Conservation (phyloP, 2,329 filamentous ascomycete species). For the Colletotrichum acutatum region DNA sequence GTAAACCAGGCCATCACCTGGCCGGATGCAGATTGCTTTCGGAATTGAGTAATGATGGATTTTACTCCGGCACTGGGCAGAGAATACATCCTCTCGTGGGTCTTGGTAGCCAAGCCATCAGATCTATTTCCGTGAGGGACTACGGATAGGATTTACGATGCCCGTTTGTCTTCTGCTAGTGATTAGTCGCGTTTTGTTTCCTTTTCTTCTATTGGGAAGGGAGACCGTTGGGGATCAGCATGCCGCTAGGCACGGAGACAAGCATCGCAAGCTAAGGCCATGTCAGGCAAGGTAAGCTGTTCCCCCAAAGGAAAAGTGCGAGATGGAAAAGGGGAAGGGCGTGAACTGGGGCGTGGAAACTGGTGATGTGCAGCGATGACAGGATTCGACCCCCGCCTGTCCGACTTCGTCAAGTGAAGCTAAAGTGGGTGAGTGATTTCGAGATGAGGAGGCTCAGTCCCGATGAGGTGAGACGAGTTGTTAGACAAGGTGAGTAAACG, state of each 20-base stretch:
- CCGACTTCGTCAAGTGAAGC: not conserved
- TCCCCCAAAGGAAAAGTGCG: not conserved
- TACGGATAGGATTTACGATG: not conserved
- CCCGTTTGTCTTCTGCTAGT: not conserved
- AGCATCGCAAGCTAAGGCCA: not conserved
- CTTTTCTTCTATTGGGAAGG: not conserved
- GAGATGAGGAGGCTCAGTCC: not conserved
- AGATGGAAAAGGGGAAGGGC: not conserved
- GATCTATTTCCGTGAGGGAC: slow-evolving; percentile 16
- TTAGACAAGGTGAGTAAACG: not conserved
- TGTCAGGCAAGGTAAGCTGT: not conserved
- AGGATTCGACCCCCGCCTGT: slow-evolving; percentile 1
- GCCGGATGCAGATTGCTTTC: not conserved
- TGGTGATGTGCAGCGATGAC: not conserved
- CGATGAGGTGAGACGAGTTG: not conserved
- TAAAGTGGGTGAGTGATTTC: not conserved
- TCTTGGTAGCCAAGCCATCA: slow-evolving; percentile 21
- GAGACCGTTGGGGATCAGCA: not conserved
- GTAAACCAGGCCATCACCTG: not conserved
- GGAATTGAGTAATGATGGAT: not conserved
- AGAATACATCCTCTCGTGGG: not conserved
- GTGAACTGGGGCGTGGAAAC: not conserved
- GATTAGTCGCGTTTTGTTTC: slow-evolving; percentile 16
- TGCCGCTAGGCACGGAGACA: not conserved
- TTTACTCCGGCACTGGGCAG: not conserved